Evolutionary conservation across 805 yeast species (phyloP).

Genomic region (Candida maltosa): DNA sequence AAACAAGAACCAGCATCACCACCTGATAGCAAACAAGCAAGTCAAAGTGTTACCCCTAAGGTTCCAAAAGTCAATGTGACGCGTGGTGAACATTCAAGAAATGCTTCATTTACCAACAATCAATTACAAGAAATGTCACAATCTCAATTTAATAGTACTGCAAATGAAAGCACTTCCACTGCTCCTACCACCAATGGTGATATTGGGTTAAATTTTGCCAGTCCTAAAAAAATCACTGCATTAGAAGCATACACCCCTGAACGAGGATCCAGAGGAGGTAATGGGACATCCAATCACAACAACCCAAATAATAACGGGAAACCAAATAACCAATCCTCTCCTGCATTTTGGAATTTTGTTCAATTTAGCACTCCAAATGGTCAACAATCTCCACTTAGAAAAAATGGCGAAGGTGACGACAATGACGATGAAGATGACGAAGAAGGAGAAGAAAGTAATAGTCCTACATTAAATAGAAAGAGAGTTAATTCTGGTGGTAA

Average conservation of each 20-base stretch:
- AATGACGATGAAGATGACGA: too few species aligned
- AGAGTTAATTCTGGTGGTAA: conserved; percentile 1
- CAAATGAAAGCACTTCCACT: conserved; percentile 8
- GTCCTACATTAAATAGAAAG: conserved; percentile 37
- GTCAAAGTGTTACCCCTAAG: conserved; percentile 25
- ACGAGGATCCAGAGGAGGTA: conserved; percentile 29
- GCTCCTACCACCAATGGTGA: conserved; percentile 28
- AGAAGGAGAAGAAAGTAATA: too few species aligned
- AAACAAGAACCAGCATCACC: conserved; percentile 43
- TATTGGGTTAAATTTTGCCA: conserved; percentile 34
- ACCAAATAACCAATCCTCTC: conserved; percentile 60
- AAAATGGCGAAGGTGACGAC: conserved; percentile 36
- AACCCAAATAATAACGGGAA: conserved; percentile 13
- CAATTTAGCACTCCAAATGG: conserved; percentile 59
- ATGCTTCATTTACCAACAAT: conserved; percentile 22
- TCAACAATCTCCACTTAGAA: conserved; percentile 40
- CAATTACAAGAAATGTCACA: conserved; percentile 1
- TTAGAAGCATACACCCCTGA: conserved; percentile 45
- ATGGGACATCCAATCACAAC: neutral
- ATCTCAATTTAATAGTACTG: conserved; percentile 1
- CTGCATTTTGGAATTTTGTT: conserved; percentile 91
- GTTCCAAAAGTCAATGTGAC: too few species aligned
- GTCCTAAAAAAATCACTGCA: conserved; percentile 41
- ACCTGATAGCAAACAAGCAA: conserved; percentile 17
- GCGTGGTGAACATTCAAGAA: conserved; percentile 31